Evolutionary conservation across 2,329 filamentous ascomycete species (phyloP), one percentile per base, ranked within the genome.

Genomic region (Thyridium curvatum): DNA sequence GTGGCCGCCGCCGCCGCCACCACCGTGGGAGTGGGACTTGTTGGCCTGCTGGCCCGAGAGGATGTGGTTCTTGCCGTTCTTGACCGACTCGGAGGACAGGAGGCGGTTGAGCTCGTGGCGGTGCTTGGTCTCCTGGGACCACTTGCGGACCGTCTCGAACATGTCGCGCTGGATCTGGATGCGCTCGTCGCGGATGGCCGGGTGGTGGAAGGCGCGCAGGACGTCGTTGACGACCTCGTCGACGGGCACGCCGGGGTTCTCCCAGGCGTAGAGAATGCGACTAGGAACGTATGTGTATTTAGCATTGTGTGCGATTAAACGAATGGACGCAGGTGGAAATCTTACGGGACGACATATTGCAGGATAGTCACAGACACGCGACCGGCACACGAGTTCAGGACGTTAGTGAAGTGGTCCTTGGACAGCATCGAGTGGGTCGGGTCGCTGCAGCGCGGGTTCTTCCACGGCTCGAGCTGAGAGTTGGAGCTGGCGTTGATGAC

Each of bases 181-280:
- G 40, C 72, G 69, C 39, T 85, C 80, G 50, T 93, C 77, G 17
- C 91, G 82, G 21, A 88, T 69, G 7, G 85, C 84, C 2, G 93
- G 93, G 56, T 98, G 93, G 59, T 98, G 93, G 66, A 97, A 94
- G 10, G 87, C 81, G 17, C 78, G 77, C 34, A 89, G 66, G 31
- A 94, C 79, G 49, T 97, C 91, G 46, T 86, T 71, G 45, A 90
- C 71, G 1, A 97, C 84, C 60, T 94, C 85, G 30, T 94, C 77
- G 4, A 93, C 83, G 1, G 87, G 79, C 1, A 95, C 81, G 32
- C 83, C 79, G 3, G 84, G 77, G 56, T 97, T 86, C 47, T 97
- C 86, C 88, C 90, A 97, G 4, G 90, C 91, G 55, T 91, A 94
- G 15, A 98, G 72, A 35, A 97, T 68, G 28, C 91, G 85, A 2